Base-by-base conservation (phyloP, 208 protist species). In the Trypanosoma mega region DNA sequence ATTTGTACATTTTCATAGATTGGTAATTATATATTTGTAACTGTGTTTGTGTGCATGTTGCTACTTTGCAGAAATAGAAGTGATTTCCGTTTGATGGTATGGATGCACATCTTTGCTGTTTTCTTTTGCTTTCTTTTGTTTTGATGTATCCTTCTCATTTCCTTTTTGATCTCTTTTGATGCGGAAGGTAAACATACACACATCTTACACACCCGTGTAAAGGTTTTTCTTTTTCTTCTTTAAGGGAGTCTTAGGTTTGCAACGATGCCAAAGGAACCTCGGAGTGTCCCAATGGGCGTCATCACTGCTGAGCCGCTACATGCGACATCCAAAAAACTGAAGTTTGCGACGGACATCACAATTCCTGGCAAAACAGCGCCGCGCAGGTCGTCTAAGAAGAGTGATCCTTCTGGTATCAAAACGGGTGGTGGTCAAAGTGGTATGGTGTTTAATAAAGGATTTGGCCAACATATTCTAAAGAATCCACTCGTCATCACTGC, bases 391-490 rank as follows among this genome's bases (percentile, higher is more conserved):
- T 39, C 54, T 9, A 78, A 80, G 50, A 83, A 78, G 54, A 72
- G 34, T 30, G 67, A 36, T 0, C 7, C 37, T 21, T 46, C 45
- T 20, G 84, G 78, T 31, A 27, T 73, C 31, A 91, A 87, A 63
- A 92, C 80, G 3, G 88, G 85, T 44, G 85, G 85, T 5, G 72
- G 78, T 16, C 89, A 92, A 74, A 92, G 83, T 29, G 93, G 93
- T 50, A 96, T 97, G 71, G 83, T 95, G 45, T 97, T 97, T 63
- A 94, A 99, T 76, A 99, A 99, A 63, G 84, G 85, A 26, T 97
- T 97, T 57, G 98, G 98, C 53, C 98, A 99, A 81, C 98, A 99
- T 71, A 97, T 99, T 57, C 74, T 99, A 6, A 99, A 98, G 70
- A 99, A 99, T 77, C 97, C 98, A 18, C 81, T 98, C 8, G 97